These are phyloP conservation scores for Chytridium lagenaria DNA, from an alignment of 371 early-diverging fungal species.

Conservation along the genomic window DNA sequence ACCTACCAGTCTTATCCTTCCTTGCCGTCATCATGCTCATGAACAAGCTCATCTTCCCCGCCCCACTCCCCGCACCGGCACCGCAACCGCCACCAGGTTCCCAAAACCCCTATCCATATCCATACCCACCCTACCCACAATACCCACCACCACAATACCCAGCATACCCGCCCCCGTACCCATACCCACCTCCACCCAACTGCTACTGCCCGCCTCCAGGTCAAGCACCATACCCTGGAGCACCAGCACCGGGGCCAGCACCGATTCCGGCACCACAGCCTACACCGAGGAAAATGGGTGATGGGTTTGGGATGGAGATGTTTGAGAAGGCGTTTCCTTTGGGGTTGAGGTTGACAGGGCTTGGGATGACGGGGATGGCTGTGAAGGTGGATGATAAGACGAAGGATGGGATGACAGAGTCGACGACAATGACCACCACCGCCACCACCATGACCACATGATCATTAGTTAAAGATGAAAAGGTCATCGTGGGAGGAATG, in stretches of 20 bases:
- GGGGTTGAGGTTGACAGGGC: too few relatives aligned
- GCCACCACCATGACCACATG: too few relatives aligned
- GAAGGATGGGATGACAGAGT: too few relatives aligned
- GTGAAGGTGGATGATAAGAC: too few relatives aligned
- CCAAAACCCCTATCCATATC: background rate
- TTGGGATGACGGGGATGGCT: too few relatives aligned
- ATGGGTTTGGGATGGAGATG: background rate
- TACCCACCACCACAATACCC: too few relatives aligned
- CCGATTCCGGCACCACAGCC: background rate
- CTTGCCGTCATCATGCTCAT: background rate
- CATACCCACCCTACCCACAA: too few relatives aligned
- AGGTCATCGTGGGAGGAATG: too few relatives aligned
- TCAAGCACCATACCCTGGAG: background rate
- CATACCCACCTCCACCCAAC: constrained; percentile 4
- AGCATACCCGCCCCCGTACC: constrained; percentile 15
- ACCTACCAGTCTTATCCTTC: constrained; percentile 5
- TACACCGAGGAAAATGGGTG: background rate
- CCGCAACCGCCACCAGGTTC: background rate
- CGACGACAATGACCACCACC: too few relatives aligned
- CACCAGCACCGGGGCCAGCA: background rate
- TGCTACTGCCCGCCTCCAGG: constrained; percentile 3
- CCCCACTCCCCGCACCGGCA: background rate
- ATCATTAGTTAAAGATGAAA: too few relatives aligned
- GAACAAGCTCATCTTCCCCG: background rate
- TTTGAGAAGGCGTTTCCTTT: background rate